Percentiles rank a stretch among this genome's conserved stretches.
Conservation (phyloP, 1,284 basidiomycete species). For the Ganoderma leucocontextum region DNA sequence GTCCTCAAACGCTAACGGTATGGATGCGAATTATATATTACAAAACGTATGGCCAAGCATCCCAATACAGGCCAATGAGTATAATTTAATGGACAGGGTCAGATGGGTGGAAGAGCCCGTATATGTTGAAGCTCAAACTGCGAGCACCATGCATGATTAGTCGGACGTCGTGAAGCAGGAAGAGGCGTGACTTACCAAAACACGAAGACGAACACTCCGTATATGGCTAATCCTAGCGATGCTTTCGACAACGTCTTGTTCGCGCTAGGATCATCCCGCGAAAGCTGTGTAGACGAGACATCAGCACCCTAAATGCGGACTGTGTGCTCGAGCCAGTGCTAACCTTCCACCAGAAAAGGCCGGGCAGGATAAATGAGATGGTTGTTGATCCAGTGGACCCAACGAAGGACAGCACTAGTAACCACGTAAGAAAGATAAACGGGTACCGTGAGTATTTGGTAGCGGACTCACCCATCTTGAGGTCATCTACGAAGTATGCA, state of each 20-base stretch:
- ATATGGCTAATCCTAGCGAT: constrained; percentile 75
- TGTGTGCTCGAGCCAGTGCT: constrained; percentile 18
- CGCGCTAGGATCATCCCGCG: constrained; percentile 68
- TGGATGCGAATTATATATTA: constrained; percentile 7
- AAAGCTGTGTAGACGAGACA: constrained; percentile 58
- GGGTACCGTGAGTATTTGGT: too few species aligned
- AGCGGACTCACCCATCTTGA: constrained; percentile 76
- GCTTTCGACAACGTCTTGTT: constrained; percentile 66
- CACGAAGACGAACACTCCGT: constrained; percentile 84
- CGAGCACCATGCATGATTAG: constrained; percentile 13
- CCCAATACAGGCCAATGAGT: not conserved
- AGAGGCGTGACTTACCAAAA: constrained; percentile 78
- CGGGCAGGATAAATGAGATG: constrained; percentile 97
- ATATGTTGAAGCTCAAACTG: constrained; percentile 82
- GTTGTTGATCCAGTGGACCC: constrained; percentile 97
- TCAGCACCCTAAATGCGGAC: constrained; percentile 16
- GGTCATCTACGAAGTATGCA: constrained; percentile 85
- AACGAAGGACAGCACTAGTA: constrained; percentile 90
- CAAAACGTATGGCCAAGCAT: constrained; percentile 4
- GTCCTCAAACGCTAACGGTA: not conserved
- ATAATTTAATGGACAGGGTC: constrained; percentile 34
- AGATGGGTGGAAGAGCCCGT: constrained; percentile 56
- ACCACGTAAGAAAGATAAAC: constrained; percentile 17
- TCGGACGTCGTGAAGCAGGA: constrained; percentile 13
- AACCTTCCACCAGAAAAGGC: constrained; percentile 86